Base-by-base conservation (phyloP, 331 rosid species). In the Quercus tomentella region DNA sequence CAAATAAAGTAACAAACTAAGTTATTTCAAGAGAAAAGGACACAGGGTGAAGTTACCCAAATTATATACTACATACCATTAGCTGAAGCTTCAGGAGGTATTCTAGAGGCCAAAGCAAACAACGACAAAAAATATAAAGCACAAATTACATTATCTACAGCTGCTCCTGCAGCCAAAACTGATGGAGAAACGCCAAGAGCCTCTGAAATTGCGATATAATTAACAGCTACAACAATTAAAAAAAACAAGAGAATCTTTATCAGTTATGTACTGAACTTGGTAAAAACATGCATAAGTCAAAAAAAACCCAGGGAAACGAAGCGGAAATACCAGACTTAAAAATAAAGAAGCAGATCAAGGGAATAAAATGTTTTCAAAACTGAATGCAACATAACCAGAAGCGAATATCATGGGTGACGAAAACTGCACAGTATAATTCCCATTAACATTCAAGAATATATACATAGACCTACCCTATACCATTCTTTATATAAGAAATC, bases 131-230 rank as follows among this genome's bases (percentile, higher is more conserved):
- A 91, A 82, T 91, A 91, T 49, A 91, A 1, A 30, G 91, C 97
- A 76, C 87, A 75, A 20, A 93, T 93, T 60, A 88, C 97, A 84
- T 87, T 89, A 68, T 93, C 97, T 57, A 84, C 95, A 71, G 97
- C 97, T 17, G 89, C 88, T 76, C 96, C 97, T 20, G 94, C 94
- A 20, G 97, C 90, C 85, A 91, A 37, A 81, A 91, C 94, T 72
- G 94, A 91, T 52, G 97, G 84, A 1, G 97, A 85, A 68, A 91
- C 70, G 28, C 91, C 89, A 14, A 93, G 91, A 37, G 92, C 97
- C 88, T 93, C 94, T 84, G 97, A 93, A 85, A 93, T 87, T 26
- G 97, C 97, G 84, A 93, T 87, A 80, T 91, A 93, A 73, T 91
- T 91, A 84, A 93, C 91, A 84, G 97, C 97, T 89, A 76, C 88